Evolutionary conservation across 192 early-diverging fungal genomes (phyloP).

Genomic region (Backusella westeae): DNA sequence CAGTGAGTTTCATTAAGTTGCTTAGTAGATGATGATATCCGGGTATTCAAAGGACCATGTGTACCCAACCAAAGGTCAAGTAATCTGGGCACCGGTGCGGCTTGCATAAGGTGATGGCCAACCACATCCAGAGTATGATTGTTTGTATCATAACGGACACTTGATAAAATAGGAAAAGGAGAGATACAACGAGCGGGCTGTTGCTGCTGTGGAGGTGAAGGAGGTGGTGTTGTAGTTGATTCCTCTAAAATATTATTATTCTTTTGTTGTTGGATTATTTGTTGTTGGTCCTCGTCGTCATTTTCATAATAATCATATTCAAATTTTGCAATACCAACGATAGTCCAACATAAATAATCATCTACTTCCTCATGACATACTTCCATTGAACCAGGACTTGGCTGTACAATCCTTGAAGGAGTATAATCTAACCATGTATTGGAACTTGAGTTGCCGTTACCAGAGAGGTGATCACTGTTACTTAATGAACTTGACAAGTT

Average conservation of each 20-base stretch:
- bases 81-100: slow-evolving; percentile 19
- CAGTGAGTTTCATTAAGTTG: slow-evolving; percentile 20
- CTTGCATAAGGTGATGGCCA: slow-evolving; percentile 40
- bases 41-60: slow-evolving; percentile 38
- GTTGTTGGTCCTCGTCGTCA: neutral
- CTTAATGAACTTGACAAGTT: neutral
- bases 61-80: slow-evolving; percentile 51
- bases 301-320: slow-evolving; percentile 24
- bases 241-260: neutral
- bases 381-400: neutral
- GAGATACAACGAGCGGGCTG: slow-evolving; percentile 12
- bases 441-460: neutral
- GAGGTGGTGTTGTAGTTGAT: slow-evolving; percentile 30
- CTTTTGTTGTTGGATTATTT: neutral
- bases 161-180: slow-evolving; percentile 38
- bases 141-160: slow-evolving; percentile 38
- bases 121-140: slow-evolving; percentile 42
- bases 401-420: slow-evolving; percentile 11
- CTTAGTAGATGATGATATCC: slow-evolving; percentile 9
- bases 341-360: slow-evolving; percentile 85
- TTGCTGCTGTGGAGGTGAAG: slow-evolving; percentile 19
- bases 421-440: slow-evolving; percentile 27
- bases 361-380: slow-evolving; percentile 49
- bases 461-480: neutral
- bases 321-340: slow-evolving; percentile 72